These are phyloP conservation scores for Stemphylium lycopersici DNA, from an alignment of 2,329 filamentous ascomycete genomes.

Conservation along the genomic window DNA sequence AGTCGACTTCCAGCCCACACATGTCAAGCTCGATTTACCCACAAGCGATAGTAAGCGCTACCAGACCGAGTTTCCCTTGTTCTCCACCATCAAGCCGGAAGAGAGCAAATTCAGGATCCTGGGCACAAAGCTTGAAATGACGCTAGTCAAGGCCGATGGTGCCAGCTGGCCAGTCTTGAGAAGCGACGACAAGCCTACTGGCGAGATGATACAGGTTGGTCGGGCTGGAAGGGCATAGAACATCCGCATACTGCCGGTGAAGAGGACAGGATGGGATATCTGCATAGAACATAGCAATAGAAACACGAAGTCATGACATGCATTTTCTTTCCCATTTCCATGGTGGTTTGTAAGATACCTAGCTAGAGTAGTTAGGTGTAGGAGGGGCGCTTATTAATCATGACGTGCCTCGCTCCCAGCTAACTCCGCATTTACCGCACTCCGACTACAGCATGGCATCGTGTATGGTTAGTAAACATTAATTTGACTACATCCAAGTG, in stretches of 20 bases:
- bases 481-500: background rate
- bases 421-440: conserved; percentile 32
- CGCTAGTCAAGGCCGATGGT: conserved; percentile 73
- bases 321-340: background rate
- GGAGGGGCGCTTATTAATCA: conserved; percentile 34
- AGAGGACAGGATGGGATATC: background rate
- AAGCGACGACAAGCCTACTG: conserved; percentile 73
- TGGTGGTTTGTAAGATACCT: background rate
- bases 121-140: conserved; percentile 87
- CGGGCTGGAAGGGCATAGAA: conserved; percentile 63
- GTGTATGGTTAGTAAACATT: conserved; percentile 33
- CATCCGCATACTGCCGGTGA: background rate
- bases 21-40: conserved; percentile 78
- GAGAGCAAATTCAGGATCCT: conserved; percentile 81
- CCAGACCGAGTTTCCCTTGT: conserved; percentile 74
- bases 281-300: background rate
- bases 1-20: conserved; percentile 69
- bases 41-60: conserved; percentile 88
- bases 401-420: conserved; percentile 25
- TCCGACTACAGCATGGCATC: conserved; percentile 28
- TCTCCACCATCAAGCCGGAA: conserved; percentile 74
- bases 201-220: conserved; percentile 89
- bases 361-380: background rate
- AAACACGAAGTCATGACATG: conserved; percentile 7
- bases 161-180: conserved; percentile 84